phyloP scores from a whole-genome alignment of 179 eudicot species.

The Corrigiola litoralis region DNA sequence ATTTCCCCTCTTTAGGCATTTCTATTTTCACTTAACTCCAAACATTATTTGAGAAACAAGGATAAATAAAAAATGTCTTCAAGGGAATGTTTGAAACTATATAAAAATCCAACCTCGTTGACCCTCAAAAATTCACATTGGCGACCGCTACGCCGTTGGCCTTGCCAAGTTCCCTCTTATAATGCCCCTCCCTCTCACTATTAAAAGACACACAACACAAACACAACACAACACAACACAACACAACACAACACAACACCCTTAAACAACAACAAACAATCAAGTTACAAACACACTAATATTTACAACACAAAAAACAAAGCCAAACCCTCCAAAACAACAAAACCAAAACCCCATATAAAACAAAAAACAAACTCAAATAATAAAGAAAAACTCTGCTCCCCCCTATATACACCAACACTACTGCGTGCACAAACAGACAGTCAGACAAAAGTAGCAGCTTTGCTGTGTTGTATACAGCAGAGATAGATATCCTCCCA shows the following conservation, averaged over 20 bases:
- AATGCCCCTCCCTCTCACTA: slow-evolving; percentile 25
- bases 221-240: too few relatives aligned
- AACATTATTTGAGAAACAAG: slow-evolving; percentile 5
- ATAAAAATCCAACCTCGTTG: slow-evolving; percentile 34
- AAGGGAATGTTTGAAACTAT: slow-evolving; percentile 22
- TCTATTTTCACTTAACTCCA: too few relatives aligned
- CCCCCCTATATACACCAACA: slow-evolving; percentile 14
- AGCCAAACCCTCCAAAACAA: slow-evolving; percentile 13
- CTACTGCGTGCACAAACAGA: slow-evolving; percentile 11
- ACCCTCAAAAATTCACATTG: slow-evolving; percentile 48
- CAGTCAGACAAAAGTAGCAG: slow-evolving; percentile 23
- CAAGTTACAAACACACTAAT: slow-evolving; percentile 14
- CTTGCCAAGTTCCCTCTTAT: slow-evolving; percentile 40
- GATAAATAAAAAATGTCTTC: slow-evolving; percentile 27
- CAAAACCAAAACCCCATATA: slow-evolving; percentile 17
- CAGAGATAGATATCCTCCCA: background rate
- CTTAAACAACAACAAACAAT: background rate
- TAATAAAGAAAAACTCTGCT: slow-evolving; percentile 6
- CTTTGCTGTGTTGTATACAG: slow-evolving; percentile 14
- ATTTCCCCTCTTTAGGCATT: too few relatives aligned
- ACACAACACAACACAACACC: too few relatives aligned
- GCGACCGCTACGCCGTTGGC: slow-evolving; percentile 86
- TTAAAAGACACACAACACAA: too few relatives aligned
- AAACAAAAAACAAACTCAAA: slow-evolving; percentile 6
- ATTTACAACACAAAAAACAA: slow-evolving; percentile 10